Evolutionary conservation across 2,329 filamentous ascomycete genomes (phyloP), one percentile per base, ranked within the genome.

Genomic region (Annulohypoxylon truncatum): DNA sequence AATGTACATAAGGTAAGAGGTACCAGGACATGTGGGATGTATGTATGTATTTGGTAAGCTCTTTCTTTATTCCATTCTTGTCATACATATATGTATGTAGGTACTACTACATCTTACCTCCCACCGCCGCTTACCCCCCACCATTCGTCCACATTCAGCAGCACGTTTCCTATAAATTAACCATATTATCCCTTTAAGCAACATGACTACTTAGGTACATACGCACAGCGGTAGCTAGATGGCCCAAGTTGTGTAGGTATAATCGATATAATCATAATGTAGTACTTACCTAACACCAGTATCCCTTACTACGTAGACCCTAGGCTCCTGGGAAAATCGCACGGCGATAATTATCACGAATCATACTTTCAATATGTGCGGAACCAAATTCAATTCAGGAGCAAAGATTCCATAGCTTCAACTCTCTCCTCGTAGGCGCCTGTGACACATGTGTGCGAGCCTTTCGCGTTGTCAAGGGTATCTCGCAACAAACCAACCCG

Each of bases 401-500:
- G 28, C 26, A 13, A 15, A 31, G 29, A 29, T 31, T 29, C 26
- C 15, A 31, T 31, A 42, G 13, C 3, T 28, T 8, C n/a, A 54
- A 28, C n/a, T 20, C 24, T 18, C 3, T 15, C n/a, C 2, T 26
- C 18, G 1, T 18, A 9, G 13, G 18, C 35, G 6, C 13, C 38
- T 44, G 18, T 22, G 10, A 10, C 8, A 22, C 18, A 10, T 42
- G 4, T 29, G 29, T 42, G 50, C 50, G 13, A 53, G 29, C 10
- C 18, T 31, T 28, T 44, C 24, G 26, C 35, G 10, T 22, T 29
- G 18, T 20, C 24, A 54, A 38, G 33, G 22, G 38, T 44, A 44
- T 44, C 52, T 42, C 20, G 52, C 40, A 44, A 44, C 35, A 31
- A 44, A 54, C 52, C 35, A 33, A 54, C 24, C 15, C 52, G 10